Evolutionary conservation across 352 stramenopile species (phyloP), one percentile per base, ranked within the genome.

Genomic region (Phytopythium kandeliae): DNA sequence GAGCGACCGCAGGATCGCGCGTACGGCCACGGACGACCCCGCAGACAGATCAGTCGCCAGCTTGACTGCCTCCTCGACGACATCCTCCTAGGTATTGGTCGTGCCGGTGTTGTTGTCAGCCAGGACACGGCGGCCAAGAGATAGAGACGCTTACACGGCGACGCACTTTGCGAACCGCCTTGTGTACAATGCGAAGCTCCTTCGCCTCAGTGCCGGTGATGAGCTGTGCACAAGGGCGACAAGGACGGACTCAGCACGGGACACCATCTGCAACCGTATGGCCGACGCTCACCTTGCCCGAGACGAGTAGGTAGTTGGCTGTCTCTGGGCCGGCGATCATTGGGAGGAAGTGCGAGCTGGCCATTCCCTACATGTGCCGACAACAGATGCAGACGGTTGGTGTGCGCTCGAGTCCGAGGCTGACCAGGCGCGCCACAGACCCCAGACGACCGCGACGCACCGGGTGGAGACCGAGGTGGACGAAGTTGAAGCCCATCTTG

Each of bases 401-500:
- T n/a, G n/a, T n/a, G n/a, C n/a, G n/a, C n/a, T n/a, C n/a, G n/a
- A n/a, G n/a, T n/a, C n/a, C n/a, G n/a, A n/a, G n/a, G n/a, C n/a
- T n/a, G n/a, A n/a, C n/a, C n/a, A n/a, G n/a, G n/a, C n/a, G n/a
- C n/a, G n/a, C n/a, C n/a, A n/a, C n/a, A n/a, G n/a, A n/a, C n/a
- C n/a, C n/a, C n/a, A n/a, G n/a, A n/a, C n/a, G n/a, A n/a, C n/a
- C n/a, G n/a, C n/a, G 17, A 38, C 54, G 17, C 48, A 80, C 70
- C 4, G 81, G 74, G 47, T 96, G 86, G 17, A 97, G 74, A 0
- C 88, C 88, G 12, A 96, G 54, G 57, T 86, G 81, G 24, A 85
- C 73, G 58, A 96, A 97, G 37, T 80, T 96, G 55, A 96, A 91
- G 37, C 86, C 85, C 55, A 96, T 75, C 58, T 94, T 90, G 28